A percentile compares a stretch with the other conserved stretches of the same genome.
phyloP scores from a whole-genome alignment of 108 stramenopile species.

The Skeletonema menzelii region DNA sequence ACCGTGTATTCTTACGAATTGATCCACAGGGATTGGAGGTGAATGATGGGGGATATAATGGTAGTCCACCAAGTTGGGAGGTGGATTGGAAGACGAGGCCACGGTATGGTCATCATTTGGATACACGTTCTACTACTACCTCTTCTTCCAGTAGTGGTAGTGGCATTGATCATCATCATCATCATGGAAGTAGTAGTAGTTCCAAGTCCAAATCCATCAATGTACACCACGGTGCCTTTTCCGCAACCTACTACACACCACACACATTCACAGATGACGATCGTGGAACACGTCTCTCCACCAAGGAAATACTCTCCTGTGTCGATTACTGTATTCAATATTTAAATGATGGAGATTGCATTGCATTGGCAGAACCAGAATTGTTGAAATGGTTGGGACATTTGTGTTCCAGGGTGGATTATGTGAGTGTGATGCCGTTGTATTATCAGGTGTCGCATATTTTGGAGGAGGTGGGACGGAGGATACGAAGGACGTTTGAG shows the following conservation, averaged over 20 bases:
- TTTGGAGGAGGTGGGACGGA: conserved; percentile 42
- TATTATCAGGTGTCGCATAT: conserved; percentile 38
- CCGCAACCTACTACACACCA: conserved; percentile 19
- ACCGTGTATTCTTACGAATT: conserved; percentile 37
- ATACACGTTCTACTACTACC: not conserved
- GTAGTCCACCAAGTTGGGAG: not conserved
- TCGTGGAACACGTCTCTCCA: conserved; percentile 31
- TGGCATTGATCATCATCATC: no score
- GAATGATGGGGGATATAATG: conserved; percentile 21
- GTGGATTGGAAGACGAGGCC: conserved; percentile 44
- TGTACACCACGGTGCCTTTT: conserved; percentile 12
- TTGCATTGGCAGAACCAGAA: conserved; percentile 42
- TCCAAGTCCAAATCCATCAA: not conserved
- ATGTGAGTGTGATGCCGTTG: conserved; percentile 56
- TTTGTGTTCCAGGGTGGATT: conserved; percentile 65
- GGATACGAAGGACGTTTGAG: conserved; percentile 34
- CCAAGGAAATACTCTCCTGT: conserved; percentile 29
- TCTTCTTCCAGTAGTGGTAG: no score
- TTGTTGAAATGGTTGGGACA: conserved; percentile 60
- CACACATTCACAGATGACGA: conserved; percentile 17
- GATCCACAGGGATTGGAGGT: conserved; percentile 28
- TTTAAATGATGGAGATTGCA: conserved; percentile 52
- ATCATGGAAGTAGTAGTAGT: not conserved
- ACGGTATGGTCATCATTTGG: conserved; percentile 40
- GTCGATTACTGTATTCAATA: conserved; percentile 59